Percentiles rank a stretch among this genome's conserved stretches.
Evolutionary conservation across 139 green algal genomes (phyloP).

Genomic region (Chlamydomonas incerta): DNA sequence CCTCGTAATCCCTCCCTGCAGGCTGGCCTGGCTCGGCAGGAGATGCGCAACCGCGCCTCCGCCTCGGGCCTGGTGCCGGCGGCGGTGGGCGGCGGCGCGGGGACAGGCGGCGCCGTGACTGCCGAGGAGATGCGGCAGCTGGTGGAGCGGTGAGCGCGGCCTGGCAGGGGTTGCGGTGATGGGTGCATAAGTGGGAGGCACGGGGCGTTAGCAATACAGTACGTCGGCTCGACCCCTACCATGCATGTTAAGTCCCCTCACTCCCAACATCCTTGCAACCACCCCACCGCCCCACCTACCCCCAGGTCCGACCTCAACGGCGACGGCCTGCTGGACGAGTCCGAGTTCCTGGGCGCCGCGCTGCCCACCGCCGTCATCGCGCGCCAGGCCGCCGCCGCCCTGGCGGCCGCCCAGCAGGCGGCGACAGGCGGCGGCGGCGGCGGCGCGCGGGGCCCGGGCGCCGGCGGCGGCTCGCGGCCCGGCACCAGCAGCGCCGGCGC

Average conservation of each 20-base stretch:
- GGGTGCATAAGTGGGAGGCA: too few species aligned
- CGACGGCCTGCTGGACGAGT: constrained; percentile 57
- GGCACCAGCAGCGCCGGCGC: not conserved
- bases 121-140: constrained; percentile 55
- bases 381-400: constrained; percentile 10
- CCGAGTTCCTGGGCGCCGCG: constrained; percentile 88
- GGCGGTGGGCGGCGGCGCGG: not conserved
- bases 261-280: too few species aligned
- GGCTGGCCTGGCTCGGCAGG: constrained; percentile 68
- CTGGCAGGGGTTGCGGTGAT: too few species aligned
- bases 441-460: not conserved
- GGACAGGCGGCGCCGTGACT: not conserved
- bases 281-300: too few species aligned
- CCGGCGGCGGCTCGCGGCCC: not conserved
- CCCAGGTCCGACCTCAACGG: constrained; percentile 56
- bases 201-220: too few species aligned
- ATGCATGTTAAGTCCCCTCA: too few species aligned
- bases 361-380: constrained; percentile 52
- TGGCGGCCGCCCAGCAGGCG: not conserved
- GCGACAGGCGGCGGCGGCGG: not conserved
- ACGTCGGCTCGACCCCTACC: too few species aligned
- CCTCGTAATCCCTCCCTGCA: constrained; percentile 15
- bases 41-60: not conserved
- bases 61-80: not conserved
- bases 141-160: constrained; percentile 43